Percentiles rank a stretch among this genome's conserved stretches.
These are phyloP conservation scores for Penicillium mononematosum DNA, from an alignment of 495 filamentous ascomycete species.

Conservation along the genomic window DNA sequence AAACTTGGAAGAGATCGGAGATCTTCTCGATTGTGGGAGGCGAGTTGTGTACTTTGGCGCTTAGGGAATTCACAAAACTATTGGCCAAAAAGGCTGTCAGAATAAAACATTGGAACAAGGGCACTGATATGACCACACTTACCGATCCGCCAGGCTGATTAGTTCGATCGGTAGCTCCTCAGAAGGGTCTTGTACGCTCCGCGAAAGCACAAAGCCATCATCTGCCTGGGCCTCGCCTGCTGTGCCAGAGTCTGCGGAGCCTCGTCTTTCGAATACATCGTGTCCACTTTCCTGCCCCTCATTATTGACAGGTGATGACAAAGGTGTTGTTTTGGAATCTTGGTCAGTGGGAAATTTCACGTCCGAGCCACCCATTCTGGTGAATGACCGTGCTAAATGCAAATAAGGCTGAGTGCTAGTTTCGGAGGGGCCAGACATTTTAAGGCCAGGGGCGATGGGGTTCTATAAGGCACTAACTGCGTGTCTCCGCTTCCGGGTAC, in stretches of 20 bases:
- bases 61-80: constrained; percentile 90
- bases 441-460: constrained; percentile 23
- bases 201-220: constrained; percentile 41
- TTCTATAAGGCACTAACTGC: constrained; percentile 26
- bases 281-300: constrained; percentile 39
- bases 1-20: constrained; percentile 88
- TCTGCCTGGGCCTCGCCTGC: constrained; percentile 53
- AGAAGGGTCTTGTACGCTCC: constrained; percentile 59
- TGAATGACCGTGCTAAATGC: constrained; percentile 52
- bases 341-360: constrained; percentile 38
- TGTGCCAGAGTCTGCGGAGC: constrained; percentile 52
- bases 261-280: constrained; percentile 45
- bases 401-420: constrained; percentile 34
- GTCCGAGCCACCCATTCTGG: constrained; percentile 50
- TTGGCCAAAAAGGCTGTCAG: neutral
- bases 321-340: constrained; percentile 27
- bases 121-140: constrained; percentile 15
- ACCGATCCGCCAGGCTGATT: constrained; percentile 84
- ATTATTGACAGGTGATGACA: constrained; percentile 25
- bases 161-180: constrained; percentile 93
- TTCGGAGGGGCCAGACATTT: constrained; percentile 32
- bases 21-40: constrained; percentile 83
- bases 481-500: constrained; percentile 25
- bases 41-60: constrained; percentile 79
- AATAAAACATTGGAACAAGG: neutral